Evolutionary conservation across 352 stramenopile genomes (phyloP).

Genomic region (Pythium sukuiense): DNA sequence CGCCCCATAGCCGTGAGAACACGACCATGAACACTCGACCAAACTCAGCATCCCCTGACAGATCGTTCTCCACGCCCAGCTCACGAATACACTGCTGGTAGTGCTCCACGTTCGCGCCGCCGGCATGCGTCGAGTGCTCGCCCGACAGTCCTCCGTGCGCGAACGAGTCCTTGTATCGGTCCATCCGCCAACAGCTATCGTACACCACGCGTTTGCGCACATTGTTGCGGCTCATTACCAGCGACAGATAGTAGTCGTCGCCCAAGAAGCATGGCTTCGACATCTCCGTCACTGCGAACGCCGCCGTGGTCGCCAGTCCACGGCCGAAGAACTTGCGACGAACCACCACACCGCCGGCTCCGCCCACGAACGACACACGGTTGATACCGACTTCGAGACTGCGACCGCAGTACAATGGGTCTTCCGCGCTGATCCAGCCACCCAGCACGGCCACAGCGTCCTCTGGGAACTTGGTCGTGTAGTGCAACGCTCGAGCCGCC

Average conservation of each 20-base stretch:
- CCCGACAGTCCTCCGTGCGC: slow-evolving; percentile 35
- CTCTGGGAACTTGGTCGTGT: slow-evolving; percentile 45
- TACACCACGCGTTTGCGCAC: slow-evolving; percentile 45
- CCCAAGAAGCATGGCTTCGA: slow-evolving; percentile 51
- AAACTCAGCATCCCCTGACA: slow-evolving; percentile 52
- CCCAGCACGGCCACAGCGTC: slow-evolving; percentile 51
- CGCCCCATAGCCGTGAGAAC: slow-evolving; percentile 29
- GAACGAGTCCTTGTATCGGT: slow-evolving; percentile 28
- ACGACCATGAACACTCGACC: slow-evolving; percentile 37
- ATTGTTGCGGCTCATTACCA: slow-evolving; percentile 40
- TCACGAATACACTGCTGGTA: slow-evolving; percentile 61
- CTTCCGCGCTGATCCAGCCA: slow-evolving; percentile 50
- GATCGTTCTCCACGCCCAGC: slow-evolving; percentile 41
- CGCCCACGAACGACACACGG: slow-evolving; percentile 55
- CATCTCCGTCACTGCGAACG: slow-evolving; percentile 44
- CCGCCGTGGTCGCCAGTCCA: slow-evolving; percentile 31
- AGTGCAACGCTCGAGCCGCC: slow-evolving; percentile 40
- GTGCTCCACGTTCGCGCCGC: slow-evolving; percentile 58
- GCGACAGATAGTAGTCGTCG: slow-evolving; percentile 57
- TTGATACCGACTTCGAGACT: slow-evolving; percentile 51
- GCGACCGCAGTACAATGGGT: slow-evolving; percentile 51
- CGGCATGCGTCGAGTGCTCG: slow-evolving; percentile 35
- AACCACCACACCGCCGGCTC: slow-evolving; percentile 46
- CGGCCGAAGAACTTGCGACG: slow-evolving; percentile 51
- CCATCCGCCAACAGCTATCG: slow-evolving; percentile 56